Evolutionary conservation across 495 filamentous ascomycete species (phyloP), one percentile per base, ranked within the genome.

Genomic region (Neurospora tetrasperma): DNA sequence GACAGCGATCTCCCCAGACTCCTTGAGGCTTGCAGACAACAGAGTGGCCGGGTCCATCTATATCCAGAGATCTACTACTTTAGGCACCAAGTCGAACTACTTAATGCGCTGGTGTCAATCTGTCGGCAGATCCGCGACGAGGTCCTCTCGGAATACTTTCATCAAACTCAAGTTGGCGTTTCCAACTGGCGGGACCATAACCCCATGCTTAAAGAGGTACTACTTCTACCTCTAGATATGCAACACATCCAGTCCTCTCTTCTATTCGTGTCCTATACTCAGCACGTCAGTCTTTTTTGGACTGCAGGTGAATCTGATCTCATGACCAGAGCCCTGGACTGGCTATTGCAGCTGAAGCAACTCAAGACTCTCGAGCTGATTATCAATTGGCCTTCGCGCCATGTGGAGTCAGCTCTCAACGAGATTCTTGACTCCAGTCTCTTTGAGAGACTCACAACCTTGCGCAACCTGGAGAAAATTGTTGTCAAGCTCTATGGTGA

Each of bases 381-480:
- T 0, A 20, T 2, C n/a, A 3, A 10, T n/a, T 3, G 0, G 43
- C 6, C 0, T n/a, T 2, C 14, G 43, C 2, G 0, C 0, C 2
- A 2, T 44, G 3, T 44, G 16, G 0, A 44, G 43, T 44, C 0
- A 3, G 7, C 0, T n/a, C 14, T 9, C 18, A 3, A 0, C n/a
- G 1, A 20, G 0, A 9, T 0, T 23, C 14, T 54, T 10, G 20
- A 4, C 18, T 9, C 20, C 46, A 6, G 5, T 2, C 2, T 2
- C n/a, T 12, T 54, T 12, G 10, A 3, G 20, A 54, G 20, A 27
- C 4, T 54, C 10, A 27, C 20, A 54, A 5, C 46, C 10, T 0
- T 54, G n/a, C 46, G 46, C 46, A 54, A 54, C 0, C 20, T 54
- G 20, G 46, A 54, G 20, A 54, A 27, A 0, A 23, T 54, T 14